Percentiles rank a stretch among this genome's conserved stretches.
Conservation (phyloP, 1,284 basidiomycete genomes). For the Apiotrichum laibachii region DNA sequence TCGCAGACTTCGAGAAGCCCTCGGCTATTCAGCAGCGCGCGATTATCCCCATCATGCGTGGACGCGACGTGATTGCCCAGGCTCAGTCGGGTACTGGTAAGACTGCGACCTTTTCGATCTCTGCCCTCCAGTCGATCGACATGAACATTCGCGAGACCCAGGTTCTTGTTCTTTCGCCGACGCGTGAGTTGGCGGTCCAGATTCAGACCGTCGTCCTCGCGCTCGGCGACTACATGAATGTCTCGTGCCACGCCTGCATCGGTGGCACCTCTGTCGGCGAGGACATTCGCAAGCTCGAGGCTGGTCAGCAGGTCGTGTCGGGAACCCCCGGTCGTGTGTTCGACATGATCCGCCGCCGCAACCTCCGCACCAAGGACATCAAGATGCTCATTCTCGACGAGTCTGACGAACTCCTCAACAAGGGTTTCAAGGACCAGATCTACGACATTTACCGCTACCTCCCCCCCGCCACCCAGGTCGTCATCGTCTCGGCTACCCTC, state of each 20-base stretch:
- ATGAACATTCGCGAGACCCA: slow-evolving; percentile 93
- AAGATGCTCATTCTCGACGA: slow-evolving; percentile 99
- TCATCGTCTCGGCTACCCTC: slow-evolving; percentile 90
- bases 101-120: slow-evolving; percentile 97
- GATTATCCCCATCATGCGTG: slow-evolving; percentile 90
- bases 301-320: slow-evolving; percentile 95
- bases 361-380: slow-evolving; percentile 93
- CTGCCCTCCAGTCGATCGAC: slow-evolving; percentile 91
- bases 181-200: slow-evolving; percentile 92
- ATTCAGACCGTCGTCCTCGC: slow-evolving; percentile 98
- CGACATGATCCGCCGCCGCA: slow-evolving; percentile 97
- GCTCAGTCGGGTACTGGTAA: slow-evolving; percentile 99
- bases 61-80: slow-evolving; percentile 95
- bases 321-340: slow-evolving; percentile 98
- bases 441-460: slow-evolving; percentile 99
- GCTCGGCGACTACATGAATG: slow-evolving; percentile 98
- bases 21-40: slow-evolving; percentile 99
- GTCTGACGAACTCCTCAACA: slow-evolving; percentile 94
- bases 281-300: slow-evolving; percentile 97
- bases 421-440: slow-evolving; percentile 99
- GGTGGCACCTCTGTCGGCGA: slow-evolving; percentile 97
- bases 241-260: slow-evolving; percentile 98
- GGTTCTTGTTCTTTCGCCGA: slow-evolving; percentile 90
- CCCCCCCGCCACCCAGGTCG: slow-evolving; percentile 96
- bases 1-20: slow-evolving; percentile 94